phyloP scores from a whole-genome alignment of 2,329 filamentous ascomycete genomes.

The Microcyclosporella mali region DNA sequence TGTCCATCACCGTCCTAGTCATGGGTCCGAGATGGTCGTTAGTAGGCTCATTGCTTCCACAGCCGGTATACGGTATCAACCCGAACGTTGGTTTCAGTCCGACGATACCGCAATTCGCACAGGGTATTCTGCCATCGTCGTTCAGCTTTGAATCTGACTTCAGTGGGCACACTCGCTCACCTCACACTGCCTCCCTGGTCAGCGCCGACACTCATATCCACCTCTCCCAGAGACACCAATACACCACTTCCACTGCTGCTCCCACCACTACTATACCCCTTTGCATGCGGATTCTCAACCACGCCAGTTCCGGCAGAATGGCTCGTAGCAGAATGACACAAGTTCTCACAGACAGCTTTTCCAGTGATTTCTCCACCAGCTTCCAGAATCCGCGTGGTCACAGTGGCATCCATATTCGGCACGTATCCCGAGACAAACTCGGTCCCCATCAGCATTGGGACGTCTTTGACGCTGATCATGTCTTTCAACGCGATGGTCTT shows the following conservation, averaged over 20 bases:
- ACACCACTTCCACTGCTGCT: conserved; percentile 41
- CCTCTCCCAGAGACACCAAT: conserved; percentile 38
- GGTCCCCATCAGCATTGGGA: conserved; percentile 43
- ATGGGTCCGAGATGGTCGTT: conserved; percentile 45
- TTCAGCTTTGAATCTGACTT: not conserved
- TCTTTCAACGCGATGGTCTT: conserved; percentile 43
- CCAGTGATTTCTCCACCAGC: conserved; percentile 41
- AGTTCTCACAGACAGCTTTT: conserved; percentile 46
- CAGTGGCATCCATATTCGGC: conserved; percentile 40
- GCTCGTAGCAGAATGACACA: conserved; percentile 26
- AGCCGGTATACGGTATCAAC: conserved; percentile 47
- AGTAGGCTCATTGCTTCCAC: conserved; percentile 37
- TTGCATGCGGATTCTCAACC: conserved; percentile 40
- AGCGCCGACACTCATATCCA: conserved; percentile 35
- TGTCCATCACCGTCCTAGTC: conserved; percentile 40
- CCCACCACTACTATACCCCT: conserved; percentile 45
- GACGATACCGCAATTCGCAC: conserved; percentile 34
- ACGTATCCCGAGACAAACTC: conserved; percentile 34
- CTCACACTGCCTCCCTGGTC: conserved; percentile 38
- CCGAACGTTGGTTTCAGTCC: conserved; percentile 45
- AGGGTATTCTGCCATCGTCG: conserved; percentile 25
- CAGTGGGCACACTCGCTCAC: not conserved
- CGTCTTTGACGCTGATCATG: conserved; percentile 42
- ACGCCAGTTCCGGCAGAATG: conserved; percentile 26
- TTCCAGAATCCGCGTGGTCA: conserved; percentile 40